phyloP scores from a whole-genome alignment of 1,284 basidiomycete species.

The Melanopsichium pennsylvanicum region DNA sequence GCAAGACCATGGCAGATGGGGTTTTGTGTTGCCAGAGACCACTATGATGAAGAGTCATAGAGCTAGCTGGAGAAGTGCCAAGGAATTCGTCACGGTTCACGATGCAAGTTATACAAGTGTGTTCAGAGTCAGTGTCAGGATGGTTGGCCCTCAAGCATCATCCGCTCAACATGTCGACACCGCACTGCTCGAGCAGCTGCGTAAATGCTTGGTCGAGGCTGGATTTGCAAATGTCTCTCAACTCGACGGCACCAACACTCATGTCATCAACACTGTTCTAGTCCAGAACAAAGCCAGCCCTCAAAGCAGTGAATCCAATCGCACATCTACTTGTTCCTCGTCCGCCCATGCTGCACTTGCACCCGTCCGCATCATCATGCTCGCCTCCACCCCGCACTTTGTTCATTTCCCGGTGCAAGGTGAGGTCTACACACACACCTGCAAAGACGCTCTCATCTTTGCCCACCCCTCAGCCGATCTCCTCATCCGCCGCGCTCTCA shows the following conservation, averaged over 20 bases:
- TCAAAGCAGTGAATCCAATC: neutral
- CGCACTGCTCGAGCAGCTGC: neutral
- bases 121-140: slow-evolving; percentile 31
- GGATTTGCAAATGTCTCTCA: neutral
- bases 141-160: neutral
- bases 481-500: slow-evolving; percentile 39
- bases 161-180: neutral
- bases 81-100: slow-evolving; percentile 40
- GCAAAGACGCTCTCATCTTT: slow-evolving; percentile 36
- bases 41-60: slow-evolving; percentile 60
- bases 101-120: slow-evolving; percentile 57
- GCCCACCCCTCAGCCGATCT: slow-evolving; percentile 48
- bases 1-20: slow-evolving; percentile 40
- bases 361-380: slow-evolving; percentile 22
- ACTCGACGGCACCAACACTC: neutral
- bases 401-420: neutral
- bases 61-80: slow-evolving; percentile 48
- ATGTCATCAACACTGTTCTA: slow-evolving; percentile 10
- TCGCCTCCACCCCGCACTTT: slow-evolving; percentile 6
- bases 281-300: neutral
- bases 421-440: neutral
- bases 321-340: no score
- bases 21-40: slow-evolving; percentile 58
- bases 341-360: slow-evolving; percentile 38
- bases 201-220: neutral